phyloP scores from a whole-genome alignment of 1,139 yeast species.

The Zygoascus sp. region DNA sequence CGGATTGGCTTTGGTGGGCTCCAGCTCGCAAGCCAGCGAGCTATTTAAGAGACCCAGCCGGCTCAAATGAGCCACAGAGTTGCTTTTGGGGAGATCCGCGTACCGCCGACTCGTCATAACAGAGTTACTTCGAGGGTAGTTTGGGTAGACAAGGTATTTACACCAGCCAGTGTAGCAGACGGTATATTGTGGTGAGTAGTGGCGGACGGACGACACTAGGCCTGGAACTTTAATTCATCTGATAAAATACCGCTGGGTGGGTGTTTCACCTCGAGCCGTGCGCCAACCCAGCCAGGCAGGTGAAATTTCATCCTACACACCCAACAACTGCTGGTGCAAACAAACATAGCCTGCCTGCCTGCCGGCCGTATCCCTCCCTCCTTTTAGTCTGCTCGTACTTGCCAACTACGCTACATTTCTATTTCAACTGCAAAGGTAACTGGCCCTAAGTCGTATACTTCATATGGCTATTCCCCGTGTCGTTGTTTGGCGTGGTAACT shows the following conservation, averaged over 20 bases:
- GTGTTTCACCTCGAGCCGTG: neutral
- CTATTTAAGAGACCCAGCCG: conserved; percentile 7
- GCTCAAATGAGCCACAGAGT: conserved; percentile 9
- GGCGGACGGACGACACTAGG: neutral
- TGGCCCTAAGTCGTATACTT: no score
- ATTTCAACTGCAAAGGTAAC: no score
- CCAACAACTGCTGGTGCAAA: neutral
- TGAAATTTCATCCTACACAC: no score
- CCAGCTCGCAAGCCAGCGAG: conserved; percentile 1
- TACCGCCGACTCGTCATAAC: neutral
- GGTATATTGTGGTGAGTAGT: neutral
- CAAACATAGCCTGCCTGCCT: no score
- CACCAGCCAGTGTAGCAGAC: neutral
- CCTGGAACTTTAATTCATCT: conserved; percentile 1
- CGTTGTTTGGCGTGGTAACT: conserved; percentile 51
- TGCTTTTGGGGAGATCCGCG: conserved; percentile 7
- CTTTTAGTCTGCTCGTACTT: no score
- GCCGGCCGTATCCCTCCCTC: no score
- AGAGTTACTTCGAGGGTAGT: neutral
- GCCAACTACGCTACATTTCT: no score
- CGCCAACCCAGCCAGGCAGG: no score
- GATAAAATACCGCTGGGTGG: neutral
- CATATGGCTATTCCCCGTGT: conserved; percentile 27
- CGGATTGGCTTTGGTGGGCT: no score
- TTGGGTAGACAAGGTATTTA: neutral